These are phyloP conservation scores for Euryodendron excelsum DNA, from an alignment of 148 eudicot genomes.

Conservation along the genomic window DNA sequence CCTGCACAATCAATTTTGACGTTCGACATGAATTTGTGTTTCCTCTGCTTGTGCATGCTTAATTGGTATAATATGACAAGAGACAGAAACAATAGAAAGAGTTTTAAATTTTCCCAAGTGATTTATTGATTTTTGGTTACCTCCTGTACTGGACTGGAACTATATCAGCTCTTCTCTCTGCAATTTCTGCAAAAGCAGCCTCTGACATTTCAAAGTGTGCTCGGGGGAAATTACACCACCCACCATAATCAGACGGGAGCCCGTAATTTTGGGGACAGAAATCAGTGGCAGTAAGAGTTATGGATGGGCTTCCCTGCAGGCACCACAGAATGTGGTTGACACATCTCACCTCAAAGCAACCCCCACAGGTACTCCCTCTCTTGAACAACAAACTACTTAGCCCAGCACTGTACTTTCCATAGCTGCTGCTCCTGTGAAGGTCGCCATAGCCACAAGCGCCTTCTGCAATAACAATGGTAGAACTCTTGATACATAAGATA, in stretches of 20 bases:
- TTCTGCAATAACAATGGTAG: slow-evolving; percentile 40
- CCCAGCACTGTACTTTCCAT: slow-evolving; percentile 53
- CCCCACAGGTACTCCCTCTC: slow-evolving; percentile 65
- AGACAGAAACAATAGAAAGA: no score
- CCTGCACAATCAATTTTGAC: no score
- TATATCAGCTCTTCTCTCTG: slow-evolving; percentile 41
- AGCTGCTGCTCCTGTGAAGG: slow-evolving; percentile 50
- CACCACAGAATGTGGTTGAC: slow-evolving; percentile 62
- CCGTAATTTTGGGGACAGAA: slow-evolving; percentile 71
- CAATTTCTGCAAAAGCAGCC: slow-evolving; percentile 51
- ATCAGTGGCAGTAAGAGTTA: slow-evolving; percentile 63
- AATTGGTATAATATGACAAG: no score
- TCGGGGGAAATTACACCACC: slow-evolving; percentile 75
- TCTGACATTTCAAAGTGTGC: slow-evolving; percentile 66
- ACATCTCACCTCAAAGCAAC: slow-evolving; percentile 63
- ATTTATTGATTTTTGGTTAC: no score
- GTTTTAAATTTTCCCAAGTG: no score
- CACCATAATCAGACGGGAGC: slow-evolving; percentile 63
- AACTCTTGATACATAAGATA: no score
- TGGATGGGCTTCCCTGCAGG: slow-evolving; percentile 53
- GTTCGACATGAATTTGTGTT: no score
- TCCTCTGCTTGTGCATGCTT: no score
- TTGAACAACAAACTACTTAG: slow-evolving; percentile 54
- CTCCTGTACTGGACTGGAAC: slow-evolving; percentile 64
- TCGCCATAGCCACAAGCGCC: slow-evolving; percentile 79